Base-by-base conservation (phyloP, 306 rosid species). In the Dryas octopetala region DNA sequence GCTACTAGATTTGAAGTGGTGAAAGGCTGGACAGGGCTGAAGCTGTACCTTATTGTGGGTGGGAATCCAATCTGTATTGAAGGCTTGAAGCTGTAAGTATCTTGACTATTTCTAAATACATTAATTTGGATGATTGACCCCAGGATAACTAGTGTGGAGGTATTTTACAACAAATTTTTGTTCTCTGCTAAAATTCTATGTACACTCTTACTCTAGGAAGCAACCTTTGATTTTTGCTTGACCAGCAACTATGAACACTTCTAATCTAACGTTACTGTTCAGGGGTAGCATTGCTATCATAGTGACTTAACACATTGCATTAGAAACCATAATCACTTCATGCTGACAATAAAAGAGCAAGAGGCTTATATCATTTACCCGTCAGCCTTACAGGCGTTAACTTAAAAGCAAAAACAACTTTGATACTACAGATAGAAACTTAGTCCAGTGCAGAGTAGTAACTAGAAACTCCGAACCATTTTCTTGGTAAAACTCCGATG, bases 391-490 rank as follows among this genome's bases (percentile, higher is more conserved):
- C 79, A 62, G 74, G 82, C 62, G 65, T 49, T 15, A 68, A 11
- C 26, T 47, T 60, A 59, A 53, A 23, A 78, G 53, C 68, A 47
- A 12, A 26, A 72, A 63, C 38, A 19, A 16, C 54, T 64, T 68
- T 44, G 5, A 62, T 46, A 68, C 79, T 4, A 68, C 70, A 74
- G 43, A 74, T 41, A 74, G 23, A 74, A 61, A 80, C 67, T 38
- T 26, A 68, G 62, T 63, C 71, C 66, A 41, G 41, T 62, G 52
- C 41, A 70, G 67, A 69, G 66, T 28, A n/a, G 13, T 65, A 45
- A n/a, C 32, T 1, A 28, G 32, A 1, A 2, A 0, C 32, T 28
- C 32, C 0, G 32, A 63, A 32, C 46, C 66, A 62, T 32, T 46
- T 13, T 62, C 17, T 68, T 28, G 38, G 23, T 62, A 5, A 68